A percentile compares a stretch with the other conserved stretches of the same genome.
phyloP scores from a whole-genome alignment of 257 asterid genomes.

The Solanum raphanifolium region DNA sequence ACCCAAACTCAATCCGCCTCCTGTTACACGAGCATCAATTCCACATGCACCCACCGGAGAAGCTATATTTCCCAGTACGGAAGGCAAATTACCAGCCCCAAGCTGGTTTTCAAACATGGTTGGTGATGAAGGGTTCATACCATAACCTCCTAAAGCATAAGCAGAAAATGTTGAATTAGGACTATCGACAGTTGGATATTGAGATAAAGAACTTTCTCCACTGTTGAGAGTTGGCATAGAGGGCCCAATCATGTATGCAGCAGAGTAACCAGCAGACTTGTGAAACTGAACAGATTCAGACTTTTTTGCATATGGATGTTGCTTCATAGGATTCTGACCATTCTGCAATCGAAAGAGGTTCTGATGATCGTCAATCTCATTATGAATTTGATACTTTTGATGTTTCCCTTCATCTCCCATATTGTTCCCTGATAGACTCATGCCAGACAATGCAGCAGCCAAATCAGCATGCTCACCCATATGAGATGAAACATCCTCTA shows the following conservation, averaged over 20 bases:
- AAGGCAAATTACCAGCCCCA: conserved; percentile 32
- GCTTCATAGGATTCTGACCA: conserved; percentile 21
- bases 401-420: conserved; percentile 34
- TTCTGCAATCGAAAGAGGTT: conserved; percentile 26
- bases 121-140: conserved; percentile 41
- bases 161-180: conserved; percentile 40
- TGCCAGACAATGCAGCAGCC: conserved; percentile 50
- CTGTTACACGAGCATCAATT: conserved; percentile 29
- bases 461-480: conserved; percentile 36
- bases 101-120: conserved; percentile 33
- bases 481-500: conserved; percentile 26
- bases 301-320: conserved; percentile 17
- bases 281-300: conserved; percentile 18
- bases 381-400: conserved; percentile 22
- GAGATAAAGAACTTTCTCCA: conserved; percentile 41
- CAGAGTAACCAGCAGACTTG: conserved; percentile 10
- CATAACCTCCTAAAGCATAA: conserved; percentile 34
- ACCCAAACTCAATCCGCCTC: conserved; percentile 35
- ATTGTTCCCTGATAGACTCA: conserved; percentile 42
- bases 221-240: conserved; percentile 21
- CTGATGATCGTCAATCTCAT: conserved; percentile 21
- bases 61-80: conserved; percentile 36
- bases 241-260: conserved; percentile 28
- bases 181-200: conserved; percentile 31
- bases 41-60: conserved; percentile 38